A percentile compares a stretch with the other conserved stretches of the same genome.
Conservation (phyloP, 441 rosid genomes). For the Populus tomentosa region DNA sequence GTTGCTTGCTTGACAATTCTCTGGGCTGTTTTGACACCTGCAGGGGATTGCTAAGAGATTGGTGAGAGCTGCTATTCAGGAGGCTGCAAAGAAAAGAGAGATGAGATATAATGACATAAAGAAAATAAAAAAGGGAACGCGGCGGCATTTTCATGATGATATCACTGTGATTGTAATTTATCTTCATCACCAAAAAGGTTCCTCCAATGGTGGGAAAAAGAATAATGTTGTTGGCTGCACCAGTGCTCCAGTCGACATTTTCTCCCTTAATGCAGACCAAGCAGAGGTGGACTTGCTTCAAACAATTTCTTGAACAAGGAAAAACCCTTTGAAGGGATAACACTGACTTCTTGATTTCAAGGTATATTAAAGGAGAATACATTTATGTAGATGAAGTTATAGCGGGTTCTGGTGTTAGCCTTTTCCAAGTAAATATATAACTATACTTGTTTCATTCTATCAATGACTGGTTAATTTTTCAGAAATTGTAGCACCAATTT, state of each 20-base stretch:
- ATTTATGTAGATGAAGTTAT: neutral
- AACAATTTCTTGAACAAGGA: slow-evolving; percentile 9
- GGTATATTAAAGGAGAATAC: neutral
- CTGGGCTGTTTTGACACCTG: neutral
- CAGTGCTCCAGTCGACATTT: slow-evolving; percentile 59
- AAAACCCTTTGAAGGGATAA: neutral
- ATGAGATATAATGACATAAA: slow-evolving; percentile 66
- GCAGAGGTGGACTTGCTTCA: slow-evolving; percentile 33
- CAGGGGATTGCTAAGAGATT: slow-evolving; percentile 83
- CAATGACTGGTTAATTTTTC: neutral
- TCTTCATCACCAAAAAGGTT: slow-evolving; percentile 49
- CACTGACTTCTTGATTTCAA: slow-evolving; percentile 4
- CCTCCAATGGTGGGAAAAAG: slow-evolving; percentile 18
- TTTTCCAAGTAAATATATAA: slow-evolving; percentile 22
- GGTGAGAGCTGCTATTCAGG: slow-evolving; percentile 69
- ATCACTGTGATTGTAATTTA: slow-evolving; percentile 73
- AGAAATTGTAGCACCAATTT: neutral
- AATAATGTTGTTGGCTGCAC: slow-evolving; percentile 37
- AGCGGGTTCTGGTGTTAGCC: slow-evolving; percentile 10
- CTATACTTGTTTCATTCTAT: slow-evolving; percentile 8
- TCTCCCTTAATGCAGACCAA: slow-evolving; percentile 48
- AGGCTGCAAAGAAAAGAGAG: slow-evolving; percentile 77
- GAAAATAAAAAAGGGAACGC: slow-evolving; percentile 54
- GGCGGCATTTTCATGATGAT: slow-evolving; percentile 83
- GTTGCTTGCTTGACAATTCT: neutral